Evolutionary conservation across 208 protist species (phyloP).

Genomic region (Leishmania mexicana): DNA sequence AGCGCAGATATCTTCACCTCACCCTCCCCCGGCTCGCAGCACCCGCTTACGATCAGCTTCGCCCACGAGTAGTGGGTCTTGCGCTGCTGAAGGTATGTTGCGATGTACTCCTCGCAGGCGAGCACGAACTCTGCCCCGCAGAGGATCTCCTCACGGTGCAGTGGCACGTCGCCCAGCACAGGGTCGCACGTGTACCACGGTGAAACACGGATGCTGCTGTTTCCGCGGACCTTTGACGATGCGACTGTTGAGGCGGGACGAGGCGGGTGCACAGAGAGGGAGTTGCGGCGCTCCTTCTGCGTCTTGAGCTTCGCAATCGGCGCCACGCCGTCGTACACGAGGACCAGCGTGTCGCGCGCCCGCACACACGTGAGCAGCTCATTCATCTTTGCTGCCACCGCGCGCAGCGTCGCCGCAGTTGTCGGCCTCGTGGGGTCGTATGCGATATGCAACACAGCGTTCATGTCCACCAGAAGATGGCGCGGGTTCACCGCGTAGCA

Average conservation of each 20-base stretch:
- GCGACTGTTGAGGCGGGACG: not conserved
- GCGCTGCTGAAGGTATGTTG: conserved; percentile 10
- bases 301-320: conserved; percentile 68
- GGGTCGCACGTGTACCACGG: conserved; percentile 63
- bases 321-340: conserved; percentile 83
- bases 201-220: not conserved
- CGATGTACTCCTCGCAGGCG: conserved; percentile 65
- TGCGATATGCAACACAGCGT: conserved; percentile 65
- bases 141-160: conserved; percentile 65
- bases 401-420: conserved; percentile 42
- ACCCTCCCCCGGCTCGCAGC: conserved; percentile 69
- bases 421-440: conserved; percentile 34
- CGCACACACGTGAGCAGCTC: conserved; percentile 42
- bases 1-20: conserved; percentile 82
- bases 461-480: conserved; percentile 90
- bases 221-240: not conserved
- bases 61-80: conserved; percentile 19
- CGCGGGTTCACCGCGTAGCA: conserved; percentile 41
- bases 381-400: conserved; percentile 37
- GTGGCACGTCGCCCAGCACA: conserved; percentile 32
- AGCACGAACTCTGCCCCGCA: conserved; percentile 77
- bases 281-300: conserved; percentile 66
- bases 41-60: conserved; percentile 39
- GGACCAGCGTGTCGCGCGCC: conserved; percentile 45
- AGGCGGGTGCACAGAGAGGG: conserved; percentile 20